Base-by-base conservation (phyloP, 495 filamentous ascomycete genomes). In the Penicillium pulvis region DNA sequence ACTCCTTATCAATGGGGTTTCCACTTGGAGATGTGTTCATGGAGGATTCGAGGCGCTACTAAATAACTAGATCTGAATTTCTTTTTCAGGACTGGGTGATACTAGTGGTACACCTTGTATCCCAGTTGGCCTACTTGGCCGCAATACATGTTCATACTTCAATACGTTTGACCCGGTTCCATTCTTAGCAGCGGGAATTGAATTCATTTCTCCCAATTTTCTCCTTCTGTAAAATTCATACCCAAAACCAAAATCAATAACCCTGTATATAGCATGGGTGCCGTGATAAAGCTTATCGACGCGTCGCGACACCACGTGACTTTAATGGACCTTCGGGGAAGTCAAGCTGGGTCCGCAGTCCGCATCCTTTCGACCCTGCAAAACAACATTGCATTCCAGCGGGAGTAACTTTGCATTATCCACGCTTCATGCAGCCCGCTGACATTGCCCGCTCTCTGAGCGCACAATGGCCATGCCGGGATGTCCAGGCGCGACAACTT, bases 401-500 rank as follows among this genome's bases (percentile, higher is more conserved):
- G 28, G 7, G 43, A 51, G 36, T 23, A 45, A 42, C 26, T 11
- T 33, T 16, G 3, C 11, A 55, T 39, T n/a, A 5, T n/a, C 14
- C 5, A 11, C 19, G 26, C 35, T 55, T 42, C 14, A 55, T 55
- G 68, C 66, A 80, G 44, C 75, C 76, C 39, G 35, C 52, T 24
- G 70, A 76, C 14, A 60, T 77, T 57, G 59, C 64, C 17, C 65
- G 71, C 61, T 82, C 63, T 42, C 79, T 67, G 55, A 85, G 56
- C 79, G 79, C 55, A 55, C 81, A 57, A 74, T 90, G 65, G 68
- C 86, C 87, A 11, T 89, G 86, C 61, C 81, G 89, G 58, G 83
- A 88, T 26, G 63, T 81, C 23, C 88, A 92, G 66, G 81, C 83
- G 31, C 73, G 81, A 42, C 80, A 87, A 42, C 75, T 91, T 24